Base-by-base conservation (phyloP, 345 rosid genomes). In the Eucalyptus guilfoylei region DNA sequence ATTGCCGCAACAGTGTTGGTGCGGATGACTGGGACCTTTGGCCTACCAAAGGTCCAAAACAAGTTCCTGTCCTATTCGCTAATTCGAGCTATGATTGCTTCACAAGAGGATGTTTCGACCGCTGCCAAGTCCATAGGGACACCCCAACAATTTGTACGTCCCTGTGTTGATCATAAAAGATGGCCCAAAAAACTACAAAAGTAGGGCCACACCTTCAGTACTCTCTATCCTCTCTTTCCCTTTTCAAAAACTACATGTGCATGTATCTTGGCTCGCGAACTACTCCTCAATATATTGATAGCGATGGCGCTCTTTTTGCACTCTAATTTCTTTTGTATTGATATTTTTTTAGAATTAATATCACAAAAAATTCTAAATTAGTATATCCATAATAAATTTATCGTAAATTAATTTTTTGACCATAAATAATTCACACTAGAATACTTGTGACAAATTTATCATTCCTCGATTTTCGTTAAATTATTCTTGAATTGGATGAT, bases 341-440 rank as follows among this genome's bases (percentile, higher is more conserved):
- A 12, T 37, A 69, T 21, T 52, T 52, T 13, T 52, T 52, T 52
- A 52, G 24, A 52, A 5, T 52, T 52, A 8, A 52, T 52, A 8
- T 1, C 0, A 21, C 2, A 19, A 52, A 52, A 19, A 19, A 52
- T 19, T 19, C 1, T 8, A 52, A 52, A 52, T 52, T 52, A 52
- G 5, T 52, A 52, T 8, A 52, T 21, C 0, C 2, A 0, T 21
- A 23, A 52, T 52, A 52, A 52, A 52, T 52, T 52, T 52, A 52
- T 52, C 5, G 0, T 8, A 52, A 52, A 52, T 52, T 52, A 52
- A 52, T 52, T 52, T 52, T 52, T 8, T 21, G 5, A 21, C 1
- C 4, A 52, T 52, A 52, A 52, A 52, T 19, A 21, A 52, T 7
- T 52, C 1, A 8, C 2, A 21, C 0, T 0, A 1, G 2, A 52